phyloP scores from a whole-genome alignment of 345 rosid species.

The Nephelium lappaceum region DNA sequence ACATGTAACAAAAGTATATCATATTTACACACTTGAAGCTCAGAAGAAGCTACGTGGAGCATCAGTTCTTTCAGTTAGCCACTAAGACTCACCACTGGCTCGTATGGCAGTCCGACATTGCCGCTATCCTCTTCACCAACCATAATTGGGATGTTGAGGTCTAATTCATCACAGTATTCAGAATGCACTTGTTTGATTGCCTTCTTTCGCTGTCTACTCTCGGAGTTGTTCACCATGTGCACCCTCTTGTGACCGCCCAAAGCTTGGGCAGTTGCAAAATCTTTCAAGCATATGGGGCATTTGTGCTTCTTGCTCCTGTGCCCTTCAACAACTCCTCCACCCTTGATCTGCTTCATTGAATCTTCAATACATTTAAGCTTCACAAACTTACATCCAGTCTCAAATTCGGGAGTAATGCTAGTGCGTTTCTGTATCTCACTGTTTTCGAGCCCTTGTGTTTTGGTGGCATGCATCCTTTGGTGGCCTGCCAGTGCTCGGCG shows the following conservation, averaged over 20 bases:
- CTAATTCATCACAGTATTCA: conserved; percentile 11
- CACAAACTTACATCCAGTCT: conserved; percentile 15
- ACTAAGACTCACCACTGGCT: conserved; percentile 30
- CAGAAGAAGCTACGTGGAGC: neutral
- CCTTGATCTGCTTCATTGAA: conserved; percentile 22
- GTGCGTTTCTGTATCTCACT: conserved; percentile 8
- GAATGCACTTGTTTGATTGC: conserved; percentile 22
- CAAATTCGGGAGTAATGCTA: conserved; percentile 16
- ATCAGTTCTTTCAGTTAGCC: conserved; percentile 27
- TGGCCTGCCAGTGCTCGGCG: conserved; percentile 72
- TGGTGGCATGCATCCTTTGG: conserved; percentile 52
- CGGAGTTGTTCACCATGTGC: conserved; percentile 29
- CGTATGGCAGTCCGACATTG: conserved; percentile 8
- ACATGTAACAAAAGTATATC: conserved; percentile 11
- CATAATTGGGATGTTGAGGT: conserved; percentile 25
- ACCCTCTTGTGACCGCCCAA: conserved; percentile 65
- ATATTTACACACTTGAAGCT: neutral
- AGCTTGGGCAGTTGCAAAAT: conserved; percentile 49
- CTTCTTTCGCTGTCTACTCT: conserved; percentile 20
- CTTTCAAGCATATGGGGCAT: conserved; percentile 44
- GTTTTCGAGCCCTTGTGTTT: conserved; percentile 25
- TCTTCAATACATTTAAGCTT: conserved; percentile 22
- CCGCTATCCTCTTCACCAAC: conserved; percentile 15
- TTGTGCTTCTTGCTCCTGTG: conserved; percentile 34
- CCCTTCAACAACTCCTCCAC: conserved; percentile 20